These are phyloP conservation scores for Staphylotrichum tortipilum DNA, from an alignment of 495 filamentous ascomycete genomes.

Conservation along the genomic window DNA sequence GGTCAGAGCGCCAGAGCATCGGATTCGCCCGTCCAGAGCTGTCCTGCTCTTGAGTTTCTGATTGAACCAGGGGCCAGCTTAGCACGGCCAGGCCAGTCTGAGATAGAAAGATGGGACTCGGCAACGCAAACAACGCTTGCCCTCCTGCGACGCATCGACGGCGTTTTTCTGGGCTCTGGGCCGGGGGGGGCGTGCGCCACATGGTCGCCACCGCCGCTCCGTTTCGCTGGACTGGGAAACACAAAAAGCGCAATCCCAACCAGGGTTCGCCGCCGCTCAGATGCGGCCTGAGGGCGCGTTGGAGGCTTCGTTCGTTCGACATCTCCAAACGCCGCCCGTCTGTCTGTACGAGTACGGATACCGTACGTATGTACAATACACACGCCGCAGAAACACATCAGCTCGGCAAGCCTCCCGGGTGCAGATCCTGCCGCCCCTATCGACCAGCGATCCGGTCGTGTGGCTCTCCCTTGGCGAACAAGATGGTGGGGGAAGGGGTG, in stretches of 20 bases:
- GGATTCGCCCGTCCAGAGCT: neutral
- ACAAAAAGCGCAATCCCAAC: too few relatives aligned
- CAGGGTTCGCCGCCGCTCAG: too few relatives aligned
- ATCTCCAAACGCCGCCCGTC: constrained; percentile 4
- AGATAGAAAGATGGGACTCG: constrained; percentile 11
- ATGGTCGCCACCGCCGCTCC: too few relatives aligned
- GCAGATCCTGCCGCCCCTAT: constrained; percentile 20
- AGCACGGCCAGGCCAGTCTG: constrained; percentile 6
- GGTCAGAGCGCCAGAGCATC: neutral
- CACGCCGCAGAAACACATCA: constrained; percentile 7
- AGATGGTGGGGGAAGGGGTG: too few relatives aligned
- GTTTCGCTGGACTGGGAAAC: too few relatives aligned
- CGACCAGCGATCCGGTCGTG: constrained; percentile 18
- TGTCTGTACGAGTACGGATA: too few relatives aligned
- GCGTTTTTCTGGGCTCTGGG: too few relatives aligned
- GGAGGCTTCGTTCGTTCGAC: too few relatives aligned
- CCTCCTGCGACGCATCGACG: constrained; percentile 1
- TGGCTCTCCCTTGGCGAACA: constrained; percentile 11
- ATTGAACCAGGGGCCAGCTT: constrained; percentile 17
- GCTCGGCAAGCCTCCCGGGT: constrained; percentile 15
- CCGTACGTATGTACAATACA: too few relatives aligned
- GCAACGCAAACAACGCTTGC: constrained; percentile 12
- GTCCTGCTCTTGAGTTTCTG: constrained; percentile 11
- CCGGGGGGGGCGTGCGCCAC: too few relatives aligned
- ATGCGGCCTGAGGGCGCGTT: too few relatives aligned